These are phyloP conservation scores for Earliella scabrosa DNA, from an alignment of 1,284 basidiomycete species.

Conservation along the genomic window DNA sequence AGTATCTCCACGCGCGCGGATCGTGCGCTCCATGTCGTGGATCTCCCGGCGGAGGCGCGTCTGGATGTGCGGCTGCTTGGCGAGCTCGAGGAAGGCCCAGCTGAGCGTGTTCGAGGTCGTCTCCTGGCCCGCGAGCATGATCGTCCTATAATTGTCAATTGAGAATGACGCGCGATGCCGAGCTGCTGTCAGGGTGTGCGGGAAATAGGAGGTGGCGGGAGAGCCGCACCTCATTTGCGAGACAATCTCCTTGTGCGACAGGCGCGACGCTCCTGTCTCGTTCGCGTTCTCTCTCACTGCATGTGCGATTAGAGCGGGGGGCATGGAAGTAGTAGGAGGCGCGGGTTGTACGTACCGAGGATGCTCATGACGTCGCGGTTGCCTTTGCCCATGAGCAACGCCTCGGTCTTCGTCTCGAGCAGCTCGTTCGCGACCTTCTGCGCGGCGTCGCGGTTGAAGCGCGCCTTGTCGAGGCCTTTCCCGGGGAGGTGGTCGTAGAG, in stretches of 20 bases:
- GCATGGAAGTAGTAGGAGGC: no score
- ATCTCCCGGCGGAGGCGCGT: constrained; percentile 46
- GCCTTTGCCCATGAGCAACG: constrained; percentile 33
- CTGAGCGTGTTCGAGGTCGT: constrained; percentile 50
- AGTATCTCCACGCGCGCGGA: constrained; percentile 43
- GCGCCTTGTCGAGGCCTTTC: constrained; percentile 40
- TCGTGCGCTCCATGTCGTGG: constrained; percentile 35
- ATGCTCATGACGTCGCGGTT: constrained; percentile 47
- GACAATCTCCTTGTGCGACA: constrained; percentile 56
- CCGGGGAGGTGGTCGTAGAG: constrained; percentile 41
- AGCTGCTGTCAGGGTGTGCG: no score
- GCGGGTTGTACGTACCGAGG: constrained; percentile 40
- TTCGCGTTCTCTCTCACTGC: constrained; percentile 62
- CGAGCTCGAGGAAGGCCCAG: constrained; percentile 49
- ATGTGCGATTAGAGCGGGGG: background rate
- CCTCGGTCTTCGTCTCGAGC: constrained; percentile 43
- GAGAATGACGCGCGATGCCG: no score
- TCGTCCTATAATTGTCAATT: constrained; percentile 32
- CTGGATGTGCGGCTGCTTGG: constrained; percentile 43
- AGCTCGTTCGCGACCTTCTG: constrained; percentile 46
- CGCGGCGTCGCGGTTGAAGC: constrained; percentile 41
- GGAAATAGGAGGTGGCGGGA: constrained; percentile 7
- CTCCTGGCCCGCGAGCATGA: constrained; percentile 55
- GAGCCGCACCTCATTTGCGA: constrained; percentile 52
- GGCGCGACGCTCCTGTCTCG: constrained; percentile 44